Evolutionary conservation across 1,139 yeast species (phyloP), one percentile per base, ranked within the genome.

Genomic region (Hyphopichia burtonii): DNA sequence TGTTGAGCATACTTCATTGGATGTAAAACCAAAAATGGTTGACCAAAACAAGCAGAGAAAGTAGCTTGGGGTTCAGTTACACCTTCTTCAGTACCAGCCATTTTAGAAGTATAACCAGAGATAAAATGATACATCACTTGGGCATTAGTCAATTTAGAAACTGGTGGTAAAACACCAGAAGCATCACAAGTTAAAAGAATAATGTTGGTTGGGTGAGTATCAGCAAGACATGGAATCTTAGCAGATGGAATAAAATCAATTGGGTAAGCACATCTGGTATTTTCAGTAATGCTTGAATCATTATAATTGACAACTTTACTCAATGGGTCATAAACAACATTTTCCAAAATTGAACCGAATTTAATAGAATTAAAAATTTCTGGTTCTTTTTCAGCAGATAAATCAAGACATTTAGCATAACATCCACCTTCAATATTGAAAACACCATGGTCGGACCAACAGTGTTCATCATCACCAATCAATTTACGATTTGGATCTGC

Each of bases 71-170:
- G 98, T 74, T 93, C 98, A 52, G 98, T 91, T 54, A 93, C 89
- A 71, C 99, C 99, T 68, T 89, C 96, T 74, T 93, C 99, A 45
- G 99, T 93, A 69, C 99, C 99, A 51, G 99, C 97, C 96, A 93
- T 93, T 82, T 93, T 93, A 47, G 98, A 91, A 50, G 99, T 93
- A 81, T 93, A 93, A 64, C 99, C 99, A 50, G 96, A 86, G 58
- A 93, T 93, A 73, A 93, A 93, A 74, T 93, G 98, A 80, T 93
- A 93, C 98, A 93, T 93, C 53, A 93, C 98, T 74, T 93, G 98
- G 55, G 93, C 89, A 62, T 89, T 89, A 45, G 95, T 80, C 68
- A 93, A 82, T 72, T 85, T 89, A 51, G 98, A 90, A 48, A 93
- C 96, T 54, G 98, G 98, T 44, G 99, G 99, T 58, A 93, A 79